A percentile compares a stretch with the other conserved stretches of the same genome.
phyloP scores from a whole-genome alignment of 345 rosid species.

The Nephelium lappaceum region DNA sequence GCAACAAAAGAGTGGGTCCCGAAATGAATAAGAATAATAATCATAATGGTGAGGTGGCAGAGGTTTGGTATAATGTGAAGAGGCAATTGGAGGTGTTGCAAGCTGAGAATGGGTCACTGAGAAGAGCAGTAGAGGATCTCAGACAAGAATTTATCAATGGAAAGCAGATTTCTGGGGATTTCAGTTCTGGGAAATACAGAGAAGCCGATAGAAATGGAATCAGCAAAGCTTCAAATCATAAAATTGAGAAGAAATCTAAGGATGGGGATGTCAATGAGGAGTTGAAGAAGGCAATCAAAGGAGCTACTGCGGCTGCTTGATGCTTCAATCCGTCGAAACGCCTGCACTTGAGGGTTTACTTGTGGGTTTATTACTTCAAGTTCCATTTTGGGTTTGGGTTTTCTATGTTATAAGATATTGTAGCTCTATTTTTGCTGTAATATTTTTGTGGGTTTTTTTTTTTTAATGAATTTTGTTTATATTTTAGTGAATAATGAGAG shows the following conservation, averaged over 20 bases:
- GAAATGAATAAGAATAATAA: constrained; percentile 23
- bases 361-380: too few relatives aligned
- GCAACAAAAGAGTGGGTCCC: constrained; percentile 19
- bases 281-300: constrained; percentile 67
- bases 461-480: not conserved
- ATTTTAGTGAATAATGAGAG: too few relatives aligned
- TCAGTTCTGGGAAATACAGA: constrained; percentile 41
- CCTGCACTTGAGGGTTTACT: not conserved
- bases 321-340: constrained; percentile 21
- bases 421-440: not conserved
- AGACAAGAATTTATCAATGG: constrained; percentile 48
- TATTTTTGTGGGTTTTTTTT: not conserved
- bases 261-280: constrained; percentile 67
- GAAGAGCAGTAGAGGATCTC: constrained; percentile 75
- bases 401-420: not conserved
- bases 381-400: not conserved
- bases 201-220: constrained; percentile 49
- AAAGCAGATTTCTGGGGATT: constrained; percentile 30
- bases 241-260: constrained; percentile 44
- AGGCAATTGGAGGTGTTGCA: constrained; percentile 69
- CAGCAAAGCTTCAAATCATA: constrained; percentile 25
- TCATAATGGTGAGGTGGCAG: constrained; percentile 50
- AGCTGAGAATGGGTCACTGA: constrained; percentile 61
- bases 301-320: constrained; percentile 34
- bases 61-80: constrained; percentile 54